Evolutionary conservation across 805 yeast genomes (phyloP).

Genomic region (Ogataea trehalophila): DNA sequence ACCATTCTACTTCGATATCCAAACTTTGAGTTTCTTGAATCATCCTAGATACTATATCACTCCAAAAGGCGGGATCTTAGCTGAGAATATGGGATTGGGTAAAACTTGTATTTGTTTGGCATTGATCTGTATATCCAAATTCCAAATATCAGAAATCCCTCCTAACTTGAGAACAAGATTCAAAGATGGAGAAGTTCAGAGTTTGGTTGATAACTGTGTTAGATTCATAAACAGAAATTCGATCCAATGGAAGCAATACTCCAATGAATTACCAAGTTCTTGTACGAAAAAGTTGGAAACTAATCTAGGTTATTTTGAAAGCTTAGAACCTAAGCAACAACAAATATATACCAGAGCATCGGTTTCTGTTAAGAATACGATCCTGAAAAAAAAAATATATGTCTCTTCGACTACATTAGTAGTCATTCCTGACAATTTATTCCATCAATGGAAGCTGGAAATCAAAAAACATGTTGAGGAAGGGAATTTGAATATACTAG

Average conservation of each 20-base stretch:
- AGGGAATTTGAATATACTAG: slow-evolving; percentile 34
- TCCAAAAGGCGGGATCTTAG: slow-evolving; percentile 59
- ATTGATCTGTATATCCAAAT: slow-evolving; percentile 49
- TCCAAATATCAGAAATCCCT: slow-evolving; percentile 46
- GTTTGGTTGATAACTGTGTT: slow-evolving; percentile 39
- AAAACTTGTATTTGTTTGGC: slow-evolving; percentile 59
- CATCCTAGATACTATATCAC: slow-evolving; percentile 40
- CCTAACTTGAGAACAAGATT: slow-evolving; percentile 10
- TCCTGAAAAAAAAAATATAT: slow-evolving; percentile 28
- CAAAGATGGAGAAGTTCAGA: slow-evolving; percentile 18
- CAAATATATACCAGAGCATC: slow-evolving; percentile 14
- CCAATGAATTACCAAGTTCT: slow-evolving; percentile 38
- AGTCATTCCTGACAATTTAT: slow-evolving; percentile 61
- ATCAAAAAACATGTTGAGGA: slow-evolving; percentile 47
- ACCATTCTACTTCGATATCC: slow-evolving; percentile 34
- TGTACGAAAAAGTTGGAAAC: slow-evolving; percentile 33
- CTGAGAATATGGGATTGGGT: slow-evolving; percentile 68
- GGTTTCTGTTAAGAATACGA: neutral
- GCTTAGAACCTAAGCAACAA: slow-evolving; percentile 8
- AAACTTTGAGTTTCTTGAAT: slow-evolving; percentile 24
- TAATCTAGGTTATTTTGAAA: slow-evolving; percentile 43
- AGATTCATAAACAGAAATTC: slow-evolving; percentile 40
- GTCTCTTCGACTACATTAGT: slow-evolving; percentile 53
- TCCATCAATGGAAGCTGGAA: slow-evolving; percentile 62
- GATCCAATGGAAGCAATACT: slow-evolving; percentile 53